These are phyloP conservation scores for Mycena rosella DNA, from an alignment of 768 basidiomycete genomes.

Conservation along the genomic window DNA sequence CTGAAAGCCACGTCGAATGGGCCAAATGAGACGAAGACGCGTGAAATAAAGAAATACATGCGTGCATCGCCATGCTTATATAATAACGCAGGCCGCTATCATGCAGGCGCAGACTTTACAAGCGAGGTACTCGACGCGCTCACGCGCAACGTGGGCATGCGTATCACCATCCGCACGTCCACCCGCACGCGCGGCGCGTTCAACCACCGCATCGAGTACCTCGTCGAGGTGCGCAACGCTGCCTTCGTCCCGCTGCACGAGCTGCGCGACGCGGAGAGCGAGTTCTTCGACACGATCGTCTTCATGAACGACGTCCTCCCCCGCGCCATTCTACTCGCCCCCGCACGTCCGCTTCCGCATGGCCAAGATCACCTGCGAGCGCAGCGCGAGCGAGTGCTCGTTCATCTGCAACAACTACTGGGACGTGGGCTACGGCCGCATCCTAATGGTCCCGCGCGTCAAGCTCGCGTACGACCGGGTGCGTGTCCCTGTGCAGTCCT, in stretches of 20 bases:
- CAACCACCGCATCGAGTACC: constrained; percentile 99
- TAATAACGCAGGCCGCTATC: too few relatives aligned
- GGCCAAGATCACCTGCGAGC: constrained; percentile 91
- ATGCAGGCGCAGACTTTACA: too few relatives aligned
- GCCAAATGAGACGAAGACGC: too few relatives aligned
- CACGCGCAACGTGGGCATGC: constrained; percentile 89
- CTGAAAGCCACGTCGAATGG: too few relatives aligned
- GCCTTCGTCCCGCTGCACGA: constrained; percentile 97
- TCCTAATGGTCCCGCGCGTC: constrained; percentile 97
- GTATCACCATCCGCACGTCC: constrained; percentile 93
- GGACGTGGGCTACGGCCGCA: constrained; percentile 94
- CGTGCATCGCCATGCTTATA: too few relatives aligned
- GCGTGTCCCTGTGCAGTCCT: too few relatives aligned
- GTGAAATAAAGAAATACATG: too few relatives aligned
- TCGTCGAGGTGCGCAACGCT: constrained; percentile 99
- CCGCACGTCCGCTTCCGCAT: constrained; percentile 96
- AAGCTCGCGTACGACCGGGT: constrained; percentile 96
- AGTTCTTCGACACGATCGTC: constrained; percentile 95
- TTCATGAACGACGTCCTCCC: constrained; percentile 99
- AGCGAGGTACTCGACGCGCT: constrained; percentile 97
- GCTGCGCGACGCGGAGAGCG: constrained; percentile 89
- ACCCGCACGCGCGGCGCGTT: constrained; percentile 95
- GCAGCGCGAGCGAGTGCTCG: constrained; percentile 95
- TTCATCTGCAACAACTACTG: constrained; percentile 99
- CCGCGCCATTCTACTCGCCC: constrained; percentile 93